A percentile compares a stretch with the other conserved stretches of the same genome.
Evolutionary conservation across 1,284 basidiomycete genomes (phyloP).

Genomic region (Rhizopogon hawkerae): DNA sequence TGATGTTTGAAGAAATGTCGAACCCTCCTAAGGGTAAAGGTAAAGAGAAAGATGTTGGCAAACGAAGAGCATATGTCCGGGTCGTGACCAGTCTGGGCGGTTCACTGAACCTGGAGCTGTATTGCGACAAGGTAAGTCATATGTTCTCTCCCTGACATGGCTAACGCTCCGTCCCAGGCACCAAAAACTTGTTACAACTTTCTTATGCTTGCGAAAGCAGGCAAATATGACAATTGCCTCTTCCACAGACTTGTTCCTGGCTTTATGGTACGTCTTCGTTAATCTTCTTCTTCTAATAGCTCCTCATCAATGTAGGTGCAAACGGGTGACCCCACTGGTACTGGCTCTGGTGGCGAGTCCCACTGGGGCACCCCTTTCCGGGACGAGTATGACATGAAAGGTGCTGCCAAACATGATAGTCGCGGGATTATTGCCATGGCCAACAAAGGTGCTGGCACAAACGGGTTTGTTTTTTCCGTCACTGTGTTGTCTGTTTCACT

Average conservation of each 20-base stretch:
- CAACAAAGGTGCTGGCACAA: constrained; percentile 81
- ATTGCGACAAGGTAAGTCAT: constrained; percentile 69
- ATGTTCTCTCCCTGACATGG: not conserved
- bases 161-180: constrained; percentile 42
- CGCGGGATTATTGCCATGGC: constrained; percentile 86
- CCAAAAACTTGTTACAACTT: constrained; percentile 99
- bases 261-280: constrained; percentile 71
- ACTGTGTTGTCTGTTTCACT: not conserved
- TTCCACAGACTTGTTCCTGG: constrained; percentile 95
- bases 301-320: constrained; percentile 52
- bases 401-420: constrained; percentile 76
- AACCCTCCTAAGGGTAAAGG: constrained; percentile 71
- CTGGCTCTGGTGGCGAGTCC: constrained; percentile 88
- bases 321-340: constrained; percentile 95
- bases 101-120: constrained; percentile 85
- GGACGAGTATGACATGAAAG: constrained; percentile 83
- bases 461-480: constrained; percentile 43
- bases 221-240: constrained; percentile 82
- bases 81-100: constrained; percentile 86
- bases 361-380: constrained; percentile 94
- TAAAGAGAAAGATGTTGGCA: constrained; percentile 87
- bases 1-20: constrained; percentile 87
- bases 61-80: constrained; percentile 83
- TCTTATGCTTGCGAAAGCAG: constrained; percentile 79
- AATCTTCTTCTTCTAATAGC: not conserved